These are phyloP conservation scores for Corynespora cassiicola DNA, from an alignment of 2,329 filamentous ascomycete species.

Conservation along the genomic window DNA sequence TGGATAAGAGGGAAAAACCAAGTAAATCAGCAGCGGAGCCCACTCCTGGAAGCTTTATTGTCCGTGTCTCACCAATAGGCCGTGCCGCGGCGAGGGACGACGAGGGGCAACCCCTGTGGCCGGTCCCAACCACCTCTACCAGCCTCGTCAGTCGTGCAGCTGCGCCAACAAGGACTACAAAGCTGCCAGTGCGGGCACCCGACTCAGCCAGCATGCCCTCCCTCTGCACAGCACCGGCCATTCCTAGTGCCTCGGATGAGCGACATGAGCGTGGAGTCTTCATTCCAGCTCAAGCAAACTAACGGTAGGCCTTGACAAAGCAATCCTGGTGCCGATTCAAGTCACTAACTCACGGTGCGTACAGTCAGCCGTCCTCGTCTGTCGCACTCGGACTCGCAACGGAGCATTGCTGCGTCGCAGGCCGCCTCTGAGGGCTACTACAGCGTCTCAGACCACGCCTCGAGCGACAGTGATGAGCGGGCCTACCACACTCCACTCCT, in stretches of 20 bases:
- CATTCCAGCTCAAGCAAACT: constrained; percentile 49
- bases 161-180: no score
- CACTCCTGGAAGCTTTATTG: no score
- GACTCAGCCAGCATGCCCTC: constrained; percentile 37
- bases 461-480: constrained; percentile 43
- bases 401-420: constrained; percentile 56
- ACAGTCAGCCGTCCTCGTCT: constrained; percentile 49
- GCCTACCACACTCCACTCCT: constrained; percentile 45
- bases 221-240: constrained; percentile 34
- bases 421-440: constrained; percentile 59
- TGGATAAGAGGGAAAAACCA: no score
- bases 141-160: no score
- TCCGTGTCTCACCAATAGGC: no score
- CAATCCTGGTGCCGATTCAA: constrained; percentile 4
- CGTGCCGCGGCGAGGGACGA: no score
- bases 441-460: constrained; percentile 50
- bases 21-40: no score
- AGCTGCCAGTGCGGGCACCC: no score
- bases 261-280: constrained; percentile 45
- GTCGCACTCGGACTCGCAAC: constrained; percentile 50
- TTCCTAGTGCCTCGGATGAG: constrained; percentile 31
- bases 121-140: no score
- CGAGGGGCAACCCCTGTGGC: no score
- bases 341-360: constrained; percentile 18
- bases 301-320: constrained; percentile 41